Conservation (phyloP, 1,139 yeast species). For the Suhomyces bolitotheri region DNA sequence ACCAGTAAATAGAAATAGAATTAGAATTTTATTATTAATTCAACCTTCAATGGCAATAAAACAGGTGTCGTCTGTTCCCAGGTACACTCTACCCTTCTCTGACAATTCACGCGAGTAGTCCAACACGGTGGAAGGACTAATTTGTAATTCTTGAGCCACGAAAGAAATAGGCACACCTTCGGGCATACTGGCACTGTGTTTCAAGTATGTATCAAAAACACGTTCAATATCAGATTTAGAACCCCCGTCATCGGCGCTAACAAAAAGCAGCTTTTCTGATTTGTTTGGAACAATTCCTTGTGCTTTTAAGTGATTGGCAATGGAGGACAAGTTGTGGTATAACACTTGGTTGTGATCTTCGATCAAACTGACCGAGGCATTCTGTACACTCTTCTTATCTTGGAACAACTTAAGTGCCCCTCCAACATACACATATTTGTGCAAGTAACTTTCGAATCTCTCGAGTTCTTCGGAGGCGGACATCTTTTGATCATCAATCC, state of each 20-base stretch:
- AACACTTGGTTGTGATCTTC: slow-evolving; percentile 73
- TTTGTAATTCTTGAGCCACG: slow-evolving; percentile 55
- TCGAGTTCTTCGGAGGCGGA: slow-evolving; percentile 33
- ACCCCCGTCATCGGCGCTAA: slow-evolving; percentile 19
- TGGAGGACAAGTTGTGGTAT: slow-evolving; percentile 75
- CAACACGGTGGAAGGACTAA: slow-evolving; percentile 51
- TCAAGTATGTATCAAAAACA: slow-evolving; percentile 51
- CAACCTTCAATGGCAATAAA: slow-evolving; percentile 32
- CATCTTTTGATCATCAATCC: slow-evolving; percentile 58
- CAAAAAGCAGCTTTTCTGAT: slow-evolving; percentile 17
- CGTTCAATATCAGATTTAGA: slow-evolving; percentile 38
- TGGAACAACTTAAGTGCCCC: slow-evolving; percentile 75
- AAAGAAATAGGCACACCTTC: slow-evolving; percentile 72
- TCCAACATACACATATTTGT: slow-evolving; percentile 63
- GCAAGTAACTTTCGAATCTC: slow-evolving; percentile 31
- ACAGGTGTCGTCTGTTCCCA: slow-evolving; percentile 65
- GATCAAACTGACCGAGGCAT: slow-evolving; percentile 60
- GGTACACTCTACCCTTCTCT: slow-evolving; percentile 66
- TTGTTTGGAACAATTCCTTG: slow-evolving; percentile 35
- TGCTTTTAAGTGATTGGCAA: slow-evolving; percentile 59
- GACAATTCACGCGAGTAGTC: slow-evolving; percentile 53
- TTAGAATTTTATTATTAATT: no score
- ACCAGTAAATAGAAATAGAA: no score
- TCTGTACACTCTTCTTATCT: slow-evolving; percentile 65
- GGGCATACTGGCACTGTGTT: slow-evolving; percentile 56